Conservation (phyloP, 768 basidiomycete species). For the Macrolepiota dolichaula region DNA sequence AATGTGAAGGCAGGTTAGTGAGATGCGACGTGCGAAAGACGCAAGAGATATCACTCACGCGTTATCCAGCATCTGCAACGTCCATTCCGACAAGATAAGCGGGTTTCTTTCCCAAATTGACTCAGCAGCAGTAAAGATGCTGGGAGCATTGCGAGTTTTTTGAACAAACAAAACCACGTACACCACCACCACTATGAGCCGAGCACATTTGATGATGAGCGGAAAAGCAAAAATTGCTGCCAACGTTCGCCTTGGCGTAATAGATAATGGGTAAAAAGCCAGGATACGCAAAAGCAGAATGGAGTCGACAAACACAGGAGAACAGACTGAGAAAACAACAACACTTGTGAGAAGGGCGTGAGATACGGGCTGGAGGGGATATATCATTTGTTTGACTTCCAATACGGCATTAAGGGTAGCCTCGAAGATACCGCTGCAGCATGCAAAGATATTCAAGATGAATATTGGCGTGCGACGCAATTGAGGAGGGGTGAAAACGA, state of each 20-base stretch:
- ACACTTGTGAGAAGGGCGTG: neutral
- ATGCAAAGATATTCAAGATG: neutral
- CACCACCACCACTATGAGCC: neutral
- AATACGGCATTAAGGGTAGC: neutral
- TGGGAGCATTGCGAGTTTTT: neutral
- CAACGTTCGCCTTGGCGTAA: neutral
- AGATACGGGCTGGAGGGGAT: neutral
- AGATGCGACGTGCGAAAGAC: neutral
- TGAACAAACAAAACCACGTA: neutral
- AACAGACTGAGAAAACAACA: neutral
- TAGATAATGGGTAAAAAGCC: neutral
- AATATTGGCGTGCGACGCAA: neutral
- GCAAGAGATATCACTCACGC: neutral
- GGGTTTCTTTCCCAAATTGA: neutral
- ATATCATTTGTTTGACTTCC: neutral
- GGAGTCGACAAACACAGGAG: neutral
- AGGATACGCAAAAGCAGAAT: neutral
- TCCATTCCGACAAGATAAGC: neutral
- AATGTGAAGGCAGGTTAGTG: neutral
- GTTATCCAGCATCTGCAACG: neutral
- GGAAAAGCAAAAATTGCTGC: neutral
- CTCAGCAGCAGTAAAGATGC: neutral
- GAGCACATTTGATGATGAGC: neutral
- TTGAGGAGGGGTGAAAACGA: neutral
- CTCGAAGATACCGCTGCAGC: neutral